Base-by-base conservation (phyloP, 1,284 basidiomycete genomes). In the Marasmius tenuissimus region DNA sequence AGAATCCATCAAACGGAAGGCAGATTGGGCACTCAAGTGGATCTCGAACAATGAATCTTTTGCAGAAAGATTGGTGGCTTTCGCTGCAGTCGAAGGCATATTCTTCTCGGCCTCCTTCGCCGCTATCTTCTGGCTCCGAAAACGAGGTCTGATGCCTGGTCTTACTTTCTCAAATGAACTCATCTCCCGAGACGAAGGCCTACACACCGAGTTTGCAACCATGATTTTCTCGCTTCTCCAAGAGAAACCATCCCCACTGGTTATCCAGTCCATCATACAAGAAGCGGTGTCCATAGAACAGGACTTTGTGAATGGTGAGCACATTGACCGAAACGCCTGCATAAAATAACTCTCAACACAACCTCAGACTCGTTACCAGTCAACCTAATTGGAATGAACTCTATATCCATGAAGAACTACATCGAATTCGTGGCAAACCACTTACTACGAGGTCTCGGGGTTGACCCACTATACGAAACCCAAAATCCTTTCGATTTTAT, bases 111-210 rank as follows among this genome's bases (percentile, higher is more conserved):
- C 94, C 16, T 93, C 92, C 2, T 96, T 95, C 68, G 92, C 96
- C 0, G 92, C 95, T 45, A 96, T 98, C 76, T 98, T 98, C 76
- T 98, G 97, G 97, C 78, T 99, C 72, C 98, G 98, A 88, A 98
- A 98, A 82, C 92, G 97, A 57, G 97, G 97, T 51, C 83, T 98
- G 50, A 98, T 98, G 97, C 97, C 96, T 55, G 97, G 97, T 49
- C 84, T 98, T 52, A 97, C 96, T 0, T 97, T 96, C 79, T 98
- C 97, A 51, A 98, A 98, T 74, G 94, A 97, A 79, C 88, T 98
- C 73, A 99, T 98, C 77, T 96, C 93, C 61, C 91, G 96, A 51
- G 97, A 99, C 72, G 97, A 99, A 78, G 97, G 97, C 61, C 91
- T 98, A 82, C 97, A 98, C 78, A 98, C 97, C 81, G 97, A 96